Evolutionary conservation across 148 eudicot genomes (phyloP).

Genomic region (Rhododendron ovatum): DNA sequence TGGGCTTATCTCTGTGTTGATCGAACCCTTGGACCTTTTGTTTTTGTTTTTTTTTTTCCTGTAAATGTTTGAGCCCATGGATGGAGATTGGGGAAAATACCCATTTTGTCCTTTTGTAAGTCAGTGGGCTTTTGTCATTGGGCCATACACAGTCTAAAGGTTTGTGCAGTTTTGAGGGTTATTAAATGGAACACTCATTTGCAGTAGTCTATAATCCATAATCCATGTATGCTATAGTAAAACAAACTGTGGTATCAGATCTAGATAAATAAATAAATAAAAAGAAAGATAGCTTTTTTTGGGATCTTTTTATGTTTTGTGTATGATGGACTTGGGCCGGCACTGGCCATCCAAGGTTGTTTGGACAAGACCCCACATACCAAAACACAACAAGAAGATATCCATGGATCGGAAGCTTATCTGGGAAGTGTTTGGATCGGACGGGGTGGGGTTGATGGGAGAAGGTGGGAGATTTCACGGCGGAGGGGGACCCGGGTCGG

Average conservation of each 20-base stretch:
- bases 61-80: slow-evolving; percentile 10
- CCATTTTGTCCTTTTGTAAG: not conserved
- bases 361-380: not conserved
- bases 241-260: not conserved
- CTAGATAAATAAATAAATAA: not conserved
- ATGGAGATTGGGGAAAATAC: not conserved
- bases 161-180: not conserved
- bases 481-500: not conserved
- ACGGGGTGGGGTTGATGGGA: not conserved
- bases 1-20: not conserved
- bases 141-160: not conserved
- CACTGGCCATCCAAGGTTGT: not conserved
- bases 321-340: slow-evolving; percentile 1
- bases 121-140: slow-evolving; percentile 12
- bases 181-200: not conserved
- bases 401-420: not conserved
- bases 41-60: not conserved
- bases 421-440: not conserved
- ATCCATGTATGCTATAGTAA: not conserved
- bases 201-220: not conserved
- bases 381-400: not conserved
- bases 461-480: not conserved
- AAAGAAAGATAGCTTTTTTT: not conserved
- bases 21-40: not conserved
- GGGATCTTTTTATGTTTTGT: not conserved